Evolutionary conservation across 2,329 filamentous ascomycete species (phyloP).

Genomic region (Cryphonectria carpinicola): DNA sequence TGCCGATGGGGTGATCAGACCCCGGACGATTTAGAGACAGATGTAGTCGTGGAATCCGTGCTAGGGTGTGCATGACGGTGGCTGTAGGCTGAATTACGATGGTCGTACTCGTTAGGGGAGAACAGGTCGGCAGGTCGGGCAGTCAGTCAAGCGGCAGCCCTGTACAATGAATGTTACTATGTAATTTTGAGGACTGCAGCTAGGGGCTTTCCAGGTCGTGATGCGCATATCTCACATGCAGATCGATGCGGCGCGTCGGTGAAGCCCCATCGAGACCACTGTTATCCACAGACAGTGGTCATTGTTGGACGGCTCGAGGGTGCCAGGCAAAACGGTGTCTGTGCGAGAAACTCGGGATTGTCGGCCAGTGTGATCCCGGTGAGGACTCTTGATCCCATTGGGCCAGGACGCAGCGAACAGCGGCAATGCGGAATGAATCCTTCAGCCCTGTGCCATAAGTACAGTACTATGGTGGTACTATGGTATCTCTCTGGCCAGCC

Average conservation of each 20-base stretch:
- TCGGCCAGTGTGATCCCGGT: not conserved
- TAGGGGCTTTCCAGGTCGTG: not conserved
- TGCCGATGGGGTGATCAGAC: not conserved
- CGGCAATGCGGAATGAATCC: constrained; percentile 4
- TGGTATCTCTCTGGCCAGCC: not conserved
- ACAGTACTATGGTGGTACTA: not conserved
- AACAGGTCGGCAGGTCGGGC: not conserved
- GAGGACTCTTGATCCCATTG: not conserved
- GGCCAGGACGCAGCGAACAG: not conserved
- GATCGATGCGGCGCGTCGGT: constrained; percentile 6
- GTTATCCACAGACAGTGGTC: not conserved
- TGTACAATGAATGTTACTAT: not conserved
- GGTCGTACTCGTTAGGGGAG: not conserved
- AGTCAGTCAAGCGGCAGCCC: not conserved
- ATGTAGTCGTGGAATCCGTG: not conserved
- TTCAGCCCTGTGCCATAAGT: not conserved
- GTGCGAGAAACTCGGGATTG: not conserved
- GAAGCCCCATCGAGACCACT: not conserved
- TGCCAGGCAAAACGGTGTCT: not conserved
- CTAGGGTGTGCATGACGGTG: not conserved
- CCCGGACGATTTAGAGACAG: not conserved
- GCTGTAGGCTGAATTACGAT: not conserved
- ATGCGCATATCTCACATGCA: not conserved
- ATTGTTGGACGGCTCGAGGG: not conserved
- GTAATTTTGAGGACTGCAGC: not conserved